Base-by-base conservation (phyloP, 2,329 filamentous ascomycete genomes). In the Cladosporium oxysporum region DNA sequence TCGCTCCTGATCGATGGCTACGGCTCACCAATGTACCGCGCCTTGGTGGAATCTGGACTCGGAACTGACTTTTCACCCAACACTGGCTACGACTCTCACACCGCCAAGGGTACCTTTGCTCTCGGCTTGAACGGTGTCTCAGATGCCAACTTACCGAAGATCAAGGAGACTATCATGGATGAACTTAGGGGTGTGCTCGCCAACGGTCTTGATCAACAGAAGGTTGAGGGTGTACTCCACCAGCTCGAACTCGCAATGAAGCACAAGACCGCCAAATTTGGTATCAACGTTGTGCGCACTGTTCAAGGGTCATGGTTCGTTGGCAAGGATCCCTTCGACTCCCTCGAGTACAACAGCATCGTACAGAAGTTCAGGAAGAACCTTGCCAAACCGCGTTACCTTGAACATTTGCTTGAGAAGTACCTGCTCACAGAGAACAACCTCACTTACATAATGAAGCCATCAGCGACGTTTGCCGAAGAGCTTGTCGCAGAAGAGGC, bases 31-130 rank as follows among this genome's bases (percentile, higher is more conserved):
- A 80, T 99, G 65, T 98, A 98, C 77, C 89, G 89, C 68, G 91
- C 90, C 1, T 83, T 99, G 66, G 91, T 99, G 63, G 94, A 98
- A 77, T 88, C 90, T 57, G 93, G 93, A 0, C 85, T 99, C 47
- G 95, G 95, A 26, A 91, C 92, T 0, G 94, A 97, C 73, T 99
- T 93, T 82, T 96, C 92, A 62, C 92, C 95, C 3, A 99, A 99
- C 75, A 92, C 93, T 1, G 95, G 95, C 14, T 96, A 95, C 72
- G 94, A 97, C 75, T 87, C 67, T 86, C 62, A 91, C 90, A 31
- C 90, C 88, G 26, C 91, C 71, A 84, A 86, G 21, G 91, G 91
- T 2, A 90, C 97, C 53, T 96, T 98, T 76, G 97, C 94, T 0
- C 87, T 98, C 49, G 95, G 95, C 1, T 81, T 98, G 35, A 96